Percentiles rank a stretch among this genome's conserved stretches.
Conservation (phyloP, 805 yeast species). For the Ogataea wickerhamii region DNA sequence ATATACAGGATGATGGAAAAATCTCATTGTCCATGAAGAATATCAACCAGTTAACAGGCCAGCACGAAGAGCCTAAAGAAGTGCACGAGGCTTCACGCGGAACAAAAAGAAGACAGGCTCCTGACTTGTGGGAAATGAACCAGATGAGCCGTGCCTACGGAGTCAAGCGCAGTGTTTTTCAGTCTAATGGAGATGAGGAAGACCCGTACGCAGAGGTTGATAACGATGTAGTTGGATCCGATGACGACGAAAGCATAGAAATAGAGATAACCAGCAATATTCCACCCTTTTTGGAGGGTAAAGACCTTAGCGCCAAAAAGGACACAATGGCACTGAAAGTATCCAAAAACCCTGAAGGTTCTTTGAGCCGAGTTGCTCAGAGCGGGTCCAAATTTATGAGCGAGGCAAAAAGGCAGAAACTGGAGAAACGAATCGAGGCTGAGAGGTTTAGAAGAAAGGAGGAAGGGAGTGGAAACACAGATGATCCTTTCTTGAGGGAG, state of each 20-base stretch:
- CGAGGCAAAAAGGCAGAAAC: constrained; percentile 58
- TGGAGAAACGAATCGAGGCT: constrained; percentile 47
- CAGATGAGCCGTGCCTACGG: constrained; percentile 52
- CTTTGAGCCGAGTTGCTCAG: constrained; percentile 71
- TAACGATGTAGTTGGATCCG: constrained; percentile 16
- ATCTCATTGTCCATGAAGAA: constrained; percentile 66
- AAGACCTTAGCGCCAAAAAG: constrained; percentile 26
- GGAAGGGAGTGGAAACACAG: constrained; percentile 27
- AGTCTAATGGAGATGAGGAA: constrained; percentile 15
- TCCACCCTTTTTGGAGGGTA: constrained; percentile 70
- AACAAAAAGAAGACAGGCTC: constrained; percentile 61
- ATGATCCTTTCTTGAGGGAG: constrained; percentile 37
- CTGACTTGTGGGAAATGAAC: constrained; percentile 87
- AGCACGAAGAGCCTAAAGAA: constrained; percentile 1
- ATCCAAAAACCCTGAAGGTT: constrained; percentile 74
- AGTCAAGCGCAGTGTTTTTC: constrained; percentile 18
- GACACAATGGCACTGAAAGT: constrained; percentile 50
- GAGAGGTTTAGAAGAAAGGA: constrained; percentile 37
- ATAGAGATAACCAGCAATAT: constrained; percentile 66
- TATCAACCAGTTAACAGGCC: constrained; percentile 69
- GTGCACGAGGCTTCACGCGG: constrained; percentile 9
- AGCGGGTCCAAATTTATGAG: constrained; percentile 66
- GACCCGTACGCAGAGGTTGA: constrained; percentile 33
- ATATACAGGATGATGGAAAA: constrained; percentile 38
- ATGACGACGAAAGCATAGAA: constrained; percentile 53